Evolutionary conservation across 305 asterid genomes (phyloP), one percentile per base, ranked within the genome.

Genomic region (Solanum aculeatissimum): DNA sequence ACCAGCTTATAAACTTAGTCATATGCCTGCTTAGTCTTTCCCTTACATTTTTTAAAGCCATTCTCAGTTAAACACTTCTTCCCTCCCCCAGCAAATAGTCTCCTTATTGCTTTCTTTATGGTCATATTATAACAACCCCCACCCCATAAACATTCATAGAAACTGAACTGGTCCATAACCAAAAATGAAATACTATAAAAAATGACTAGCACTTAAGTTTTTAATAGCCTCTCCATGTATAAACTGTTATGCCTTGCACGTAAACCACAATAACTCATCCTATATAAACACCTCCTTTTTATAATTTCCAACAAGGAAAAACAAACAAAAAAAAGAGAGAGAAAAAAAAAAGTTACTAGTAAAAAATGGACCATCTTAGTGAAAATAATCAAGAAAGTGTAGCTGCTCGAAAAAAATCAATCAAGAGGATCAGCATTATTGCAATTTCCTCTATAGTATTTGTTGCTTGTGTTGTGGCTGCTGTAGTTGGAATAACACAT

Each of bases 381-480:
- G 93, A 63, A 85, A 86, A 87, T 60, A 92, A 91, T 38, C 91
- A 90, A 55, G 91, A 88, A 53, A 80, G 83, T 83, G 86, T 87
- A 29, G 32, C 68, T n/a, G 86, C 90, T 2, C 81, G 86, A 47
- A 81, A 86, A 42, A 87, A 85, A 53, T 84, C 89, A 18, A 75
- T 86, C 11, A 88, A 86, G 78, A 84, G 91, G 74, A 86, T 88
- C 80, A 53, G 85, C 2, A 89, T 88, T 38, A 88, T 92, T 14
- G 83, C 43, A 19, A 7, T 90, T 10, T 91, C 92, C 2, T 88
- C 92, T 55, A 16, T 91, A 35, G 70, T 92, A 63, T 91, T 91
- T 2, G 90, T 87, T 54, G 90, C 86, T 9, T 89, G 91, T 16
- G 43, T 90, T 9, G 90, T 89, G 9, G 91, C 89, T 25, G 84